Evolutionary conservation across 495 filamentous ascomycete genomes (phyloP).

Genomic region (Daldinia vernicosa): DNA sequence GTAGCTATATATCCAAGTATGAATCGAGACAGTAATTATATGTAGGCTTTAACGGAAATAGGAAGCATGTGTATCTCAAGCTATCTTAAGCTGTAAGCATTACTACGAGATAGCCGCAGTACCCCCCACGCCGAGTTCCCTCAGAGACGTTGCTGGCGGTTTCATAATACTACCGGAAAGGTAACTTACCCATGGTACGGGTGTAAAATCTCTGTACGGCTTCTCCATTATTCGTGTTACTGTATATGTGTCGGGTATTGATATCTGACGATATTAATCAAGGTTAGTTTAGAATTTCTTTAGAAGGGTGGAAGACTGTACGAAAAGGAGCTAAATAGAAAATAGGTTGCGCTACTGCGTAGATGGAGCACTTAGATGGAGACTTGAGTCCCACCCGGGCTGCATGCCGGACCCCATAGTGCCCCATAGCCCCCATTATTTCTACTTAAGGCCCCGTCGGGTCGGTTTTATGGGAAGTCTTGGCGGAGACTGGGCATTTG

Average conservation of each 20-base stretch:
- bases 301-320: constrained; percentile 13
- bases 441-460: constrained; percentile 31
- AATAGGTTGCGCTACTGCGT: not conserved
- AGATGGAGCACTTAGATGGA: constrained; percentile 19
- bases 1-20: not conserved
- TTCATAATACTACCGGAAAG: not conserved
- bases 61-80: not conserved
- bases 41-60: not conserved
- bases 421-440: constrained; percentile 11
- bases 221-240: not conserved
- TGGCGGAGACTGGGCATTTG: constrained; percentile 11
- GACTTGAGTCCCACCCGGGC: constrained; percentile 27
- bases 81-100: not conserved
- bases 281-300: constrained; percentile 34
- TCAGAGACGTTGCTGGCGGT: not conserved
- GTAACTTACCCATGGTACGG: not conserved
- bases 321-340: constrained; percentile 1
- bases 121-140: not conserved
- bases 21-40: not conserved
- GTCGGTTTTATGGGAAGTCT: constrained; percentile 32
- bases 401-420: constrained; percentile 37
- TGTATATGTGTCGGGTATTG: not conserved
- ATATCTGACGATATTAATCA: constrained; percentile 16
- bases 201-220: not conserved
- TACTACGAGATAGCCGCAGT: not conserved